Evolutionary conservation across 306 rosid genomes (phyloP).

Genomic region (Mimosa pudica): DNA sequence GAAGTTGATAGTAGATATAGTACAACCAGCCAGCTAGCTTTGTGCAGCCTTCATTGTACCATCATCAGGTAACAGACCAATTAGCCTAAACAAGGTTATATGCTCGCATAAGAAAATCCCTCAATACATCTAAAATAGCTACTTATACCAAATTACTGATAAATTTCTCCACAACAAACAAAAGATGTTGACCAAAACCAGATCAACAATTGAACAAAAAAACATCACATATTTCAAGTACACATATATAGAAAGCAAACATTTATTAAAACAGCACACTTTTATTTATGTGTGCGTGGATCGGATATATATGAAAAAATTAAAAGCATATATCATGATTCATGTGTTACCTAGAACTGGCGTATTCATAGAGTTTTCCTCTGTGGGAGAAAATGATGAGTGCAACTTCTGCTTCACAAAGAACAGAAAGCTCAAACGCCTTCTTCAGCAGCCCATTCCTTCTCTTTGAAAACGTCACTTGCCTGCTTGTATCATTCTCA

Average conservation of each 20-base stretch:
- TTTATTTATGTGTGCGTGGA: background rate
- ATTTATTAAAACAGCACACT: background rate
- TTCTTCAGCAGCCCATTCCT: constrained; percentile 89
- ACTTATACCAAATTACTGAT: background rate
- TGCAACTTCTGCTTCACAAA: constrained; percentile 97
- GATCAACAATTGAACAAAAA: background rate
- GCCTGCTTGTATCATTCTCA: constrained; percentile 84
- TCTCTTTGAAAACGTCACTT: constrained; percentile 88
- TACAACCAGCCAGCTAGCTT: background rate
- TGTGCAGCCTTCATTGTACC: background rate
- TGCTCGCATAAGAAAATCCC: background rate
- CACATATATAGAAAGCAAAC: background rate
- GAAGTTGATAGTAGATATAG: background rate
- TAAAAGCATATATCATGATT: background rate
- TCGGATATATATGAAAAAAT: background rate
- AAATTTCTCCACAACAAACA: background rate
- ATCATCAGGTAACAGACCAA: background rate
- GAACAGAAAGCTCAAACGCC: constrained; percentile 88
- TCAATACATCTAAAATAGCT: background rate
- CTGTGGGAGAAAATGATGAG: constrained; percentile 80
- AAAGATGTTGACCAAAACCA: background rate
- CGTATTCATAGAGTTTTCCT: constrained; percentile 89
- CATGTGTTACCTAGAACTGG: constrained; percentile 67
- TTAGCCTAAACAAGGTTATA: background rate
- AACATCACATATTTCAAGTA: background rate